Base-by-base conservation (phyloP, 306 rosid species). In the Cucurbita pepo region DNA sequence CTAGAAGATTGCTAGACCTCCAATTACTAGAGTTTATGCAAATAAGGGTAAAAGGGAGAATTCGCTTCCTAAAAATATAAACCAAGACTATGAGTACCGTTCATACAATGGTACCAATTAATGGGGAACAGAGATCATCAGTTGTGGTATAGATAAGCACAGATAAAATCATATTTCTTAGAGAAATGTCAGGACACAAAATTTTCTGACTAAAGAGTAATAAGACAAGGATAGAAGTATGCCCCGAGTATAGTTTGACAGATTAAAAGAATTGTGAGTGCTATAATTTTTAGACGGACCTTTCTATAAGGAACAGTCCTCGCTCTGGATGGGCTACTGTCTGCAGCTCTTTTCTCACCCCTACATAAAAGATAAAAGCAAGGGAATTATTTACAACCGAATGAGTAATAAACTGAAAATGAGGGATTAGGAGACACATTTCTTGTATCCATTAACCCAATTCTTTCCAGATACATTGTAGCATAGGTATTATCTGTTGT, bases 221-320 rank as follows among this genome's bases (percentile, higher is more conserved):
- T 8, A 69, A 15, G 44, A 48, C 36, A 30, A 7, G 56, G 55
- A 21, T 47, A 11, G 5, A 67, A 4, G 61, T 54, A 38, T 9
- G 16, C 6, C 16, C 34, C 1, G 7, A 67, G 8, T 71, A 37
- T 38, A 71, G 50, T 45, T 67, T 16, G 30, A 53, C 30, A 37
- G 73, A 69, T 4, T 12, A 13, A 53, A n/a, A 52, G n/a, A 34
- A 15, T 47, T 21, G 25, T 4, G 16, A 9, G 62, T n/a, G 19
- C 37, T 30, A 53, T 1, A 36, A 22, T 25, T 22, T 44, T 60
- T 67, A 22, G 16, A 71, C 73, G 18, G 75, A 92, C 97, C 95
- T 85, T 90, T 77, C 76, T 82, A 54, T 60, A 75, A 51, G 83
- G 87, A 79, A 66, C 85, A 22, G 81, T 75, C 63, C 75, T 72